A percentile compares a stretch with the other conserved stretches of the same genome.
These are phyloP conservation scores for Hyphopichia wangnamkhiaoensis DNA, from an alignment of 1,139 yeast genomes.

Conservation along the genomic window DNA sequence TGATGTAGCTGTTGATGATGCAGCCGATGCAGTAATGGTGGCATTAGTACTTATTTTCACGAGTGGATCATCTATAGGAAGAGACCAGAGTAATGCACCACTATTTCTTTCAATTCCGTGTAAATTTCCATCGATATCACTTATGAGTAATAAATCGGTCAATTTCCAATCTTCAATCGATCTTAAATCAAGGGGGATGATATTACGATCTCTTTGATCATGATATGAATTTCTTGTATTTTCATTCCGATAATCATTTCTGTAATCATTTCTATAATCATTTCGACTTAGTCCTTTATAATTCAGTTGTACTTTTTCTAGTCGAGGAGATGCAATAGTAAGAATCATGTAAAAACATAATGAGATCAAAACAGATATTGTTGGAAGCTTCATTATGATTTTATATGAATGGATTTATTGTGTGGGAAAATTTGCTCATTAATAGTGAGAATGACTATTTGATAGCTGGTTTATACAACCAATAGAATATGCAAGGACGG, in stretches of 20 bases:
- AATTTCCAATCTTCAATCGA: constrained; percentile 57
- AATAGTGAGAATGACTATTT: too few species aligned
- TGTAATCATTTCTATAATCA: constrained; percentile 5
- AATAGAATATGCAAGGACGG: too few species aligned
- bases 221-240: constrained; percentile 7
- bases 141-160: constrained; percentile 63
- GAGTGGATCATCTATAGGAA: constrained; percentile 54
- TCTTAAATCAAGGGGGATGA: constrained; percentile 39
- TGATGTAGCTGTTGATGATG: constrained; percentile 2
- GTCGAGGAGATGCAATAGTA: constrained; percentile 22
- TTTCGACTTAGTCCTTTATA: constrained; percentile 8
- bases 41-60: constrained; percentile 44
- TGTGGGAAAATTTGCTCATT: too few species aligned
- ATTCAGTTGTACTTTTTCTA: constrained; percentile 21
- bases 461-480: not conserved
- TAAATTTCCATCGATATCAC: constrained; percentile 86
- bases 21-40: constrained; percentile 10
- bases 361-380: not conserved
- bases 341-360: not conserved
- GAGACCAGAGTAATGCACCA: constrained; percentile 79
- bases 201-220: constrained; percentile 11
- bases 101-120: constrained; percentile 79
- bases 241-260: constrained; percentile 3
- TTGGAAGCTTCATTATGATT: not conserved
- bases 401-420: not conserved